These are phyloP conservation scores for Royoungia palumana DNA, from an alignment of 768 basidiomycete species.

Conservation along the genomic window DNA sequence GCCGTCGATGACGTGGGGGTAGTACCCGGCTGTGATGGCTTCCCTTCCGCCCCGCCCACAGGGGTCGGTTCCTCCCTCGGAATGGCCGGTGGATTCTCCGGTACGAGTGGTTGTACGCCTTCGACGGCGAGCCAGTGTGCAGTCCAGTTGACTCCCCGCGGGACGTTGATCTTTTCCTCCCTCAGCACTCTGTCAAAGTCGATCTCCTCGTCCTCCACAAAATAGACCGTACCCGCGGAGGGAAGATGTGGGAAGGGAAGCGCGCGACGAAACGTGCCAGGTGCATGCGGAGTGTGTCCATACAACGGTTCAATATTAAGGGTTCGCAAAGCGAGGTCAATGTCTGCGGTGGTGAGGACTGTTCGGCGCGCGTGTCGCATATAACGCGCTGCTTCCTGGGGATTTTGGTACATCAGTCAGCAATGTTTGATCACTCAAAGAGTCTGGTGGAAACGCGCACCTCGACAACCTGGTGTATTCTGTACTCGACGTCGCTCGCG, in stretches of 20 bases:
- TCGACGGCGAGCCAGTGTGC: slow-evolving; percentile 99
- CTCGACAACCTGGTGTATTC: slow-evolving; percentile 93
- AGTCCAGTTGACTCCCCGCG: slow-evolving; percentile 80
- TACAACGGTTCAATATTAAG: slow-evolving; percentile 96
- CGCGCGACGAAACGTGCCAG: slow-evolving; percentile 41
- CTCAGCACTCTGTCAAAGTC: slow-evolving; percentile 90
- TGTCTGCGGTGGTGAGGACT: slow-evolving; percentile 85
- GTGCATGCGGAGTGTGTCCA: slow-evolving; percentile 43
- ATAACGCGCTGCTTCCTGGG: slow-evolving; percentile 87
- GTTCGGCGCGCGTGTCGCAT: slow-evolving; percentile 92
- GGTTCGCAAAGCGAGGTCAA: slow-evolving; percentile 90
- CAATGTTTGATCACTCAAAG: neutral
- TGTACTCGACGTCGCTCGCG: slow-evolving; percentile 95
- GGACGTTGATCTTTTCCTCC: slow-evolving; percentile 79
- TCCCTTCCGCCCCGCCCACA: slow-evolving; percentile 23
- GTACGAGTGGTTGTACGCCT: slow-evolving; percentile 94
- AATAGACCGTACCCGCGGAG: slow-evolving; percentile 75
- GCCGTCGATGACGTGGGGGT: slow-evolving; percentile 9
- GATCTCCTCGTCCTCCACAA: slow-evolving; percentile 95
- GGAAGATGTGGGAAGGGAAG: slow-evolving; percentile 43
- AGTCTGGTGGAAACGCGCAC: slow-evolving; percentile 36
- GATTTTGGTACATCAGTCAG: neutral
- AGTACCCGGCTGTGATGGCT: slow-evolving; percentile 28
- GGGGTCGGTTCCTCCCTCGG: slow-evolving; percentile 49
- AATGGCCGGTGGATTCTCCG: slow-evolving; percentile 89